Base-by-base conservation (phyloP, 2,329 filamentous ascomycete genomes). In the Fusarium equiseti region DNA sequence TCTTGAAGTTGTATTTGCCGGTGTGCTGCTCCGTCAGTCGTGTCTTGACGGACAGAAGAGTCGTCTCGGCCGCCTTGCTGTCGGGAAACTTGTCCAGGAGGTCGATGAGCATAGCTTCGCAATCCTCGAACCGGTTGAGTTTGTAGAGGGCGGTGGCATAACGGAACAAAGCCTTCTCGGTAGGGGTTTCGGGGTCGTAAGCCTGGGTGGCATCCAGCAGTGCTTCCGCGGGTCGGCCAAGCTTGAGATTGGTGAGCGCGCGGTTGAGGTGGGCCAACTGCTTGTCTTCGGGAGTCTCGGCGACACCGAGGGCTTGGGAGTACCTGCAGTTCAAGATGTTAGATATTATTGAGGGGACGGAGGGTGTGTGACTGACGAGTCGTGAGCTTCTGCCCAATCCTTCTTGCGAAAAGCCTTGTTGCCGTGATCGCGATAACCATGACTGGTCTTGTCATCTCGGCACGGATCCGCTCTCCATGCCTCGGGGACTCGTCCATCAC, bases 1-100 rank as follows among this genome's bases (percentile, higher is more conserved):
- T 59, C 9, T 18, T 67, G 70, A 81, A 87, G 6, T 72, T 44
- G 55, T 85, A 86, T 0, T 62, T 62, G 1, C 85, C 85, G 0
- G 59, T 77, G 16, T 78, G 52, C 48, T 83, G 73, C 67, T 88
- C 84, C 0, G 40, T 24, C 0, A 83, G 52, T n/a, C 83, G 74
- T 3, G 66, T 52, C 8, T 71, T 66, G 29, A 76, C 76, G 7
- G 79, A 77, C 6, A 57, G 32, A 8, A 83, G 71, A 59, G 81
- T 77, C 3, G 40, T 3, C 52, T 71, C 71, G 5, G 77, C 81
- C 0, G 65, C 59, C 4, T 22, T 62, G 62, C 82, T 86, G 15
- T 70, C 66, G 49, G 81, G 82, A 68, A 77, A 81, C 20, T 57
- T 71, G 38, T 71, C 67, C 16, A 73, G 38, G 8, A 86, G 75